Conservation (phyloP, 1,284 basidiomycete genomes). For the Ustilago esculenta region DNA sequence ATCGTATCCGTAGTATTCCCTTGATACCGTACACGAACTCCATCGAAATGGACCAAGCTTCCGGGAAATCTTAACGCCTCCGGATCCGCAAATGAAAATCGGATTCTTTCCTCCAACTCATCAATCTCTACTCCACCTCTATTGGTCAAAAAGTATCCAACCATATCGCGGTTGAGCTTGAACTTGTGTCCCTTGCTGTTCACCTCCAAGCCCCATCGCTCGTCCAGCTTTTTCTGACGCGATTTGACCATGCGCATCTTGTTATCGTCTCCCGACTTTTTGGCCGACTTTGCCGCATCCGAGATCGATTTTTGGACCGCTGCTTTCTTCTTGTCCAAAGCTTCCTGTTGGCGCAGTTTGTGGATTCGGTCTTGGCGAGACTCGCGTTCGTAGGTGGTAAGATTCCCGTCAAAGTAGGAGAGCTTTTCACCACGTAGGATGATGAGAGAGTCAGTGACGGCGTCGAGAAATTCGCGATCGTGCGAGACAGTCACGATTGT, state of each 20-base stretch:
- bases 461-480: slow-evolving; percentile 77
- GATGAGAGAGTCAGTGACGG: slow-evolving; percentile 76
- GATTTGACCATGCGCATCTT: slow-evolving; percentile 72
- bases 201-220: slow-evolving; percentile 73
- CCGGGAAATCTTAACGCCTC: slow-evolving; percentile 72
- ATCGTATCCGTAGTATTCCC: slow-evolving; percentile 68
- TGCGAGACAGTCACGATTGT: slow-evolving; percentile 76
- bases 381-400: slow-evolving; percentile 73
- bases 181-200: slow-evolving; percentile 71
- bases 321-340: slow-evolving; percentile 72
- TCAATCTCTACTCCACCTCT: slow-evolving; percentile 72
- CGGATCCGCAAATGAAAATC: slow-evolving; percentile 71
- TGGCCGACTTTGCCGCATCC: slow-evolving; percentile 72
- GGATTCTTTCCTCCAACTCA: slow-evolving; percentile 70
- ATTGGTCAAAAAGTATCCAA: slow-evolving; percentile 69
- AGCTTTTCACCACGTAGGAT: slow-evolving; percentile 73
- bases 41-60: slow-evolving; percentile 71
- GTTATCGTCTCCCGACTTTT: slow-evolving; percentile 76
- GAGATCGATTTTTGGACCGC: slow-evolving; percentile 69
- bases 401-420: slow-evolving; percentile 73
- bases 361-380: slow-evolving; percentile 71
- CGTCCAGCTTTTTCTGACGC: slow-evolving; percentile 75
- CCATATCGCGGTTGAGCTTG: slow-evolving; percentile 74
- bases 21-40: slow-evolving; percentile 70
- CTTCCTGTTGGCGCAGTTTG: slow-evolving; percentile 72